Conservation (phyloP, 768 basidiomycete genomes). For the Hypsizygus marmoreus region DNA sequence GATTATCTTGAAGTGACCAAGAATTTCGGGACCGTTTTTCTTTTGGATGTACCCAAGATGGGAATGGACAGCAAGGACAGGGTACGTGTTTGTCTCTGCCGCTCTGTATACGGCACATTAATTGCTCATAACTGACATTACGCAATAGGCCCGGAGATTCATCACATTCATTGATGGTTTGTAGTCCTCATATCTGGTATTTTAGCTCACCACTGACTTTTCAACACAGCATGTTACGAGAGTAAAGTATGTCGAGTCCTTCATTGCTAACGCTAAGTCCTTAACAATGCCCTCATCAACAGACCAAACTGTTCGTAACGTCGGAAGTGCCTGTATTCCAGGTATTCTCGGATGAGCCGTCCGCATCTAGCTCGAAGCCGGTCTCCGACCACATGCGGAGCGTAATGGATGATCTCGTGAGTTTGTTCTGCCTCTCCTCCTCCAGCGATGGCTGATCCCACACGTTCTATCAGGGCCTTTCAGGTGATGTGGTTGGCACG, state of each 20-base stretch:
- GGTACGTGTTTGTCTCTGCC: conserved; percentile 43
- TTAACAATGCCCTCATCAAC: conserved; percentile 8
- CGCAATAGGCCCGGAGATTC: conserved; percentile 81
- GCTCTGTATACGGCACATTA: too few relatives aligned
- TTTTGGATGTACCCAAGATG: conserved; percentile 88
- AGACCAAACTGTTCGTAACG: conserved; percentile 90
- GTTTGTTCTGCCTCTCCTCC: conserved; percentile 18
- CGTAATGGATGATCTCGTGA: conserved; percentile 94
- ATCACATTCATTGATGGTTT: conserved; percentile 95
- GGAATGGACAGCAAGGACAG: conserved; percentile 84
- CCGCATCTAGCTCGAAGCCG: conserved; percentile 34
- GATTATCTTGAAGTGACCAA: conserved; percentile 95
- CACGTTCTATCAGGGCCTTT: conserved; percentile 60
- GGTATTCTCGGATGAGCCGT: conserved; percentile 79
- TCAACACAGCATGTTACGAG: conserved; percentile 78
- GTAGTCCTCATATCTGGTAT: conserved; percentile 23
- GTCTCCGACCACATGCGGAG: conserved; percentile 87
- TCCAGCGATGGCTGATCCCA: conserved; percentile 6
- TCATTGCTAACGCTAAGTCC: not conserved
- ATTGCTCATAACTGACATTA: conserved; percentile 3
- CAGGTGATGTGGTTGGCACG: conserved; percentile 71
- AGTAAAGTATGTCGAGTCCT: conserved; percentile 57
- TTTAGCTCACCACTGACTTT: conserved; percentile 1
- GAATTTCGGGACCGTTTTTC: conserved; percentile 84
- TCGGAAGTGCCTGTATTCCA: conserved; percentile 91